Conservation (phyloP, 1,139 yeast genomes). For the Oligophagozyma castellii region DNA sequence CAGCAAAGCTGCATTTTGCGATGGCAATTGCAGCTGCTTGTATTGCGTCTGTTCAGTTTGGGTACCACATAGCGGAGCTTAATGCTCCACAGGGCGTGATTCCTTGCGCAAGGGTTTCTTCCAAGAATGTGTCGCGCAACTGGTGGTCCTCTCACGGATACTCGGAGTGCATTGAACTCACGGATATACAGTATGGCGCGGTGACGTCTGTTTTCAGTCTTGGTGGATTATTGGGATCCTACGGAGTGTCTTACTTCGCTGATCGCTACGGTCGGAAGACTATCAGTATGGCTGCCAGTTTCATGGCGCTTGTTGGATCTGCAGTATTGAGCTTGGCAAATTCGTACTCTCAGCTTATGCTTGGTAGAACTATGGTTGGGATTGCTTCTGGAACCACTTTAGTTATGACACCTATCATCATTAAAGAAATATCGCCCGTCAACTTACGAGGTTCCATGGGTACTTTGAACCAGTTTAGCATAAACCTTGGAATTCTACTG, state of each 20-base stretch:
- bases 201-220: conserved; percentile 75
- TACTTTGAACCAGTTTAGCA: conserved; percentile 73
- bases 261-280: conserved; percentile 52
- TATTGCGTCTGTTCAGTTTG: conserved; percentile 71
- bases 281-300: conserved; percentile 42
- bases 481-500: conserved; percentile 68
- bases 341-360: conserved; percentile 31
- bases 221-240: conserved; percentile 77
- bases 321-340: conserved; percentile 41
- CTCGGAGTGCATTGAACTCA: conserved; percentile 44
- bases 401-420: conserved; percentile 70
- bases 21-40: conserved; percentile 36
- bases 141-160: conserved; percentile 21
- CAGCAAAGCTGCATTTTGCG: too few species aligned
- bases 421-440: conserved; percentile 68
- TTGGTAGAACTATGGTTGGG: conserved; percentile 71
- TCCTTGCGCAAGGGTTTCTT: conserved; percentile 29
- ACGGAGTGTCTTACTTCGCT: conserved; percentile 58
- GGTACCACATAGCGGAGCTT: conserved; percentile 79
- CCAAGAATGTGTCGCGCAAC: conserved; percentile 14
- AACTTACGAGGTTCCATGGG: conserved; percentile 65
- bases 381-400: conserved; percentile 78
- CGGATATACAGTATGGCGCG: conserved; percentile 55
- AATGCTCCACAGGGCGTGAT: conserved; percentile 67
- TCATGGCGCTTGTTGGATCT: conserved; percentile 55